A percentile compares a stretch with the other conserved stretches of the same genome.
Conservation (phyloP, 148 eudicot genomes). For the Drosera capensis region DNA sequence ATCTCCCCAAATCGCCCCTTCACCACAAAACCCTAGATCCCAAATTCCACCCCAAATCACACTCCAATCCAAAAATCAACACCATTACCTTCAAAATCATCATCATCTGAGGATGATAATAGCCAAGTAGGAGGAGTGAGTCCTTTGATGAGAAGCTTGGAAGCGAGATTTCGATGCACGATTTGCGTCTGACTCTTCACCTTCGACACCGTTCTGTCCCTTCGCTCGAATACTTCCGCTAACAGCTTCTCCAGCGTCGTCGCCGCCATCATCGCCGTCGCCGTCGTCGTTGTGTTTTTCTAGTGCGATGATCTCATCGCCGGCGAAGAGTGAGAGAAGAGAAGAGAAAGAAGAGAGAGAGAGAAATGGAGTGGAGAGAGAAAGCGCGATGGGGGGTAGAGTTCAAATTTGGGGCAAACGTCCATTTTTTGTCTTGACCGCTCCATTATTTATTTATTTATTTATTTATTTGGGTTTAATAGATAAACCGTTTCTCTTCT, state of each 20-base stretch:
- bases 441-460: too few species aligned
- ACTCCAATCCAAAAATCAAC: too few species aligned
- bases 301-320: too few species aligned
- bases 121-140: constrained; percentile 60
- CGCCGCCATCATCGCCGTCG: constrained; percentile 15
- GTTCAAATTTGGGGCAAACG: not conserved
- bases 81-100: not conserved
- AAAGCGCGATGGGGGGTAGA: not conserved
- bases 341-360: not conserved
- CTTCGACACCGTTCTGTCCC: constrained; percentile 36
- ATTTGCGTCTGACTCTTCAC: constrained; percentile 46
- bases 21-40: too few species aligned
- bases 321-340: not conserved
- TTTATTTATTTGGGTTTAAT: too few species aligned
- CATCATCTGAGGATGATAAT: not conserved
- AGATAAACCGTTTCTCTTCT: too few species aligned
- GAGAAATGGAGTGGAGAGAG: not conserved
- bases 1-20: too few species aligned
- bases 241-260: constrained; percentile 64
- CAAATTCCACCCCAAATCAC: too few species aligned
- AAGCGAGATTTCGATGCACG: constrained; percentile 55
- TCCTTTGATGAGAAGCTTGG: constrained; percentile 57
- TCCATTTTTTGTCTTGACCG: not conserved
- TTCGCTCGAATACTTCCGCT: constrained; percentile 57
- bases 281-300: too few species aligned